Percentiles rank a stretch among this genome's conserved stretches.
Conservation (phyloP, 2,329 filamentous ascomycete species). For the Diaporthe caulivora region DNA sequence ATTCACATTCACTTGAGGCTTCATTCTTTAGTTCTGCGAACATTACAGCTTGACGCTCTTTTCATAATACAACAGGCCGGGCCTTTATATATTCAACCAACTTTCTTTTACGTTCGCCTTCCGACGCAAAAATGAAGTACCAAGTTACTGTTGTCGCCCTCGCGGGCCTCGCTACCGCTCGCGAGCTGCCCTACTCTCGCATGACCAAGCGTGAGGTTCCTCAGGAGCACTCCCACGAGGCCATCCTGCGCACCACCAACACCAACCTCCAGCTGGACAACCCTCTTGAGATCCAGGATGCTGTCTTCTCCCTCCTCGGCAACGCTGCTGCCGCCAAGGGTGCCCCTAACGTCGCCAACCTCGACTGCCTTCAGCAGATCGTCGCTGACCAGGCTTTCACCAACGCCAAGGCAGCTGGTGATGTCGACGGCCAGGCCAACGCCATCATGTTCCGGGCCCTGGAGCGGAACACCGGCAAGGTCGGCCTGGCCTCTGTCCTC, state of each 20-base stretch:
- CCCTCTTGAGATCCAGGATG: slow-evolving; percentile 59
- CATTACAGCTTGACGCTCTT: slow-evolving; percentile 36
- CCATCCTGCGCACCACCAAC: slow-evolving; percentile 54
- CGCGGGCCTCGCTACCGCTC: slow-evolving; percentile 47
- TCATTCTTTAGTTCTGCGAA: slow-evolving; percentile 38
- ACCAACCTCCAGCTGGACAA: slow-evolving; percentile 58
- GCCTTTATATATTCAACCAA: slow-evolving; percentile 27
- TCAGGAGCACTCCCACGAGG: slow-evolving; percentile 64
- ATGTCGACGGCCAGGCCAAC: slow-evolving; percentile 64
- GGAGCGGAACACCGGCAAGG: slow-evolving; percentile 71
- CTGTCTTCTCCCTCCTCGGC: slow-evolving; percentile 64
- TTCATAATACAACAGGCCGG: slow-evolving; percentile 34
- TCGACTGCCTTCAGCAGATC: slow-evolving; percentile 71
- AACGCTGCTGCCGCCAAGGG: slow-evolving; percentile 53
- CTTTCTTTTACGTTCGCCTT: slow-evolving; percentile 5
- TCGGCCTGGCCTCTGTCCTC: slow-evolving; percentile 68
- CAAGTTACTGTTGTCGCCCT: slow-evolving; percentile 47
- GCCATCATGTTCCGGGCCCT: slow-evolving; percentile 66
- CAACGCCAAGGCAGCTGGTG: slow-evolving; percentile 67
- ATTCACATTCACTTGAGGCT: slow-evolving; percentile 32
- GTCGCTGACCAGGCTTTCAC: slow-evolving; percentile 72
- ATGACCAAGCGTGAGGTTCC: slow-evolving; percentile 60
- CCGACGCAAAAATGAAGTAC: slow-evolving; percentile 48
- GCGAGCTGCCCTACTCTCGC: slow-evolving; percentile 45
- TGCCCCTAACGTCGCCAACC: slow-evolving; percentile 52